Conservation (phyloP, 305 asterid species). For the Fraxinus angustifolia region DNA sequence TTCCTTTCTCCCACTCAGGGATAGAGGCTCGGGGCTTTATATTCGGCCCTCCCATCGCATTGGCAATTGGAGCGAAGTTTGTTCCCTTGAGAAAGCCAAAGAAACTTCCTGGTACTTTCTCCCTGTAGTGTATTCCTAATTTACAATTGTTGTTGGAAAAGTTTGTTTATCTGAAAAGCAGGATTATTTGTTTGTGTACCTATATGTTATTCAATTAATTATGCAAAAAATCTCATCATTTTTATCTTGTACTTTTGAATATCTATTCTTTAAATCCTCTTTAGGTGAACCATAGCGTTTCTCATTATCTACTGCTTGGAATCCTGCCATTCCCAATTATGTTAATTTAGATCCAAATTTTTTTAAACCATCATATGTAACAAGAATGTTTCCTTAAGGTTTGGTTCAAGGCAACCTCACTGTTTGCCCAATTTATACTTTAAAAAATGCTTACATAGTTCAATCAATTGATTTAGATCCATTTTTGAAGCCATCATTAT, state of each 20-base stretch:
- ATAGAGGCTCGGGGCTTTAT: conserved; percentile 83
- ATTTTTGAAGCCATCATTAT: background rate
- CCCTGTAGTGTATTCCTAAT: background rate
- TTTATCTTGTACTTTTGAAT: background rate
- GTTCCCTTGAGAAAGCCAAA: conserved; percentile 77
- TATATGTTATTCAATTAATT: background rate
- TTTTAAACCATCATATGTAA: background rate
- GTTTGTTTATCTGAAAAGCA: background rate
- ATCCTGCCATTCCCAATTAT: background rate
- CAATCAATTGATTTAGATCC: background rate
- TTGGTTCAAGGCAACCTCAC: background rate
- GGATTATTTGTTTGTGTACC: background rate
- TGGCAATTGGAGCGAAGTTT: conserved; percentile 82
- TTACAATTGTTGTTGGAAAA: background rate
- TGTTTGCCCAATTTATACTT: background rate
- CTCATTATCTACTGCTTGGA: background rate
- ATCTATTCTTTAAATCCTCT: background rate
- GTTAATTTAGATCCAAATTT: background rate
- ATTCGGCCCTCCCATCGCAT: conserved; percentile 77
- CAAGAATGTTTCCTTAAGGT: background rate
- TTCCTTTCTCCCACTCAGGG: conserved; percentile 33
- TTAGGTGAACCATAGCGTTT: background rate
- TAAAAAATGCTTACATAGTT: background rate
- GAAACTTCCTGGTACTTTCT: conserved; percentile 59
- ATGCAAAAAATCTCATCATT: background rate